Evolutionary conservation across 768 basidiomycete genomes (phyloP).

Genomic region (Harrya chromipes): DNA sequence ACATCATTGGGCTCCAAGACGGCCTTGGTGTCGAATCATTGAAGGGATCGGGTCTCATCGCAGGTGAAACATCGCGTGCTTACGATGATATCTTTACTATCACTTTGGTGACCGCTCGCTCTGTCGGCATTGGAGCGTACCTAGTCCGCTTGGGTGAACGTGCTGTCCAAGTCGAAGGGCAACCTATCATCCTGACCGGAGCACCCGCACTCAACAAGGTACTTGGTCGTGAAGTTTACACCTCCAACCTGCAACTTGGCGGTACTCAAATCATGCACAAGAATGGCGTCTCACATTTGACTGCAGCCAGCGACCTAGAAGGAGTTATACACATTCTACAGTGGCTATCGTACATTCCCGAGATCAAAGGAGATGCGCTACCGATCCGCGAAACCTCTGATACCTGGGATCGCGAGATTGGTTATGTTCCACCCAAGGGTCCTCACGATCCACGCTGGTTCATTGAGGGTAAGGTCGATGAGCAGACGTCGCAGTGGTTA

Average conservation of each 20-base stretch:
- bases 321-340: constrained; percentile 91
- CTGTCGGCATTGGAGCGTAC: constrained; percentile 98
- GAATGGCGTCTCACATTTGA: constrained; percentile 97
- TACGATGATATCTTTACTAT: constrained; percentile 99
- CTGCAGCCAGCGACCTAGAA: constrained; percentile 92
- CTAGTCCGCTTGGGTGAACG: constrained; percentile 97
- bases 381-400: constrained; percentile 76
- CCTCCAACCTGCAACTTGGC: constrained; percentile 96
- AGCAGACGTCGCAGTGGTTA: constrained; percentile 69
- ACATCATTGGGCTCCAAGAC: constrained; percentile 95
- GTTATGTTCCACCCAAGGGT: constrained; percentile 87
- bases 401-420: constrained; percentile 90
- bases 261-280: constrained; percentile 99
- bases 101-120: constrained; percentile 96
- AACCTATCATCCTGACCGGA: constrained; percentile 98
- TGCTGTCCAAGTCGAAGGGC: constrained; percentile 97
- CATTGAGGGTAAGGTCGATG: constrained; percentile 91
- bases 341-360: constrained; percentile 94
- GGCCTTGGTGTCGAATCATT: constrained; percentile 96
- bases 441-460: constrained; percentile 98
- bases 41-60: constrained; percentile 95
- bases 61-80: constrained; percentile 96
- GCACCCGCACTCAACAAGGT: constrained; percentile 98
- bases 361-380: constrained; percentile 71
- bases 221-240: constrained; percentile 97